phyloP scores from a whole-genome alignment of 2,329 filamentous ascomycete species.

The Phyllosticta citriasiana region DNA sequence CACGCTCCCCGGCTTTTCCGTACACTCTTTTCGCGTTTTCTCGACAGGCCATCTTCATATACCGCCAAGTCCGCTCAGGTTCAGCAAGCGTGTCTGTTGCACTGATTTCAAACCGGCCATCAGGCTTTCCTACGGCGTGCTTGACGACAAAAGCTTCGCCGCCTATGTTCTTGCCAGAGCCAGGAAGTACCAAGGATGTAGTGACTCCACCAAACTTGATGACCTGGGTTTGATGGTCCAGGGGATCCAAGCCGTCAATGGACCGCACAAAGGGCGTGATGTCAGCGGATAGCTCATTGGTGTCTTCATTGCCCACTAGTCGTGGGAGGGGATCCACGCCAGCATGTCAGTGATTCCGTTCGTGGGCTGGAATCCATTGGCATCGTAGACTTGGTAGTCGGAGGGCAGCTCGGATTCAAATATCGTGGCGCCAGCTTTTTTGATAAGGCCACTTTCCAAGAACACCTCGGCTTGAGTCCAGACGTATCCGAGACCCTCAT shows the following conservation, averaged over 20 bases:
- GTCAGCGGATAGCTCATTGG: conserved; percentile 54
- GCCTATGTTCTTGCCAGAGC: conserved; percentile 63
- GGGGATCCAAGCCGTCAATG: conserved; percentile 54
- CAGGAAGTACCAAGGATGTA: conserved; percentile 55
- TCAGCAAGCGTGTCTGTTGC: conserved; percentile 55
- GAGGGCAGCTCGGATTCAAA: conserved; percentile 33
- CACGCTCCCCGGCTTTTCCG: conserved; percentile 43
- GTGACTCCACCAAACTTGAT: conserved; percentile 68
- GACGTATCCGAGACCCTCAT: conserved; percentile 48
- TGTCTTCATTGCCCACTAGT: conserved; percentile 46
- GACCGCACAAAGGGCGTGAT: conserved; percentile 60
- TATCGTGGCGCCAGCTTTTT: conserved; percentile 41
- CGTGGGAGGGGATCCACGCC: conserved; percentile 50
- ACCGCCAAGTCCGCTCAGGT: conserved; percentile 55
- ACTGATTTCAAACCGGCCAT: conserved; percentile 54
- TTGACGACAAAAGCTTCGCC: conserved; percentile 63
- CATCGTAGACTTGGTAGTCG: conserved; percentile 46
- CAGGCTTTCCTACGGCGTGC: conserved; percentile 50
- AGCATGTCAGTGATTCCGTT: conserved; percentile 60
- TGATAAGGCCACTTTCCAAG: conserved; percentile 52
- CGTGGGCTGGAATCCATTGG: conserved; percentile 51
- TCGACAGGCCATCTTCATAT: conserved; percentile 69
- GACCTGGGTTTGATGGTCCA: conserved; percentile 55
- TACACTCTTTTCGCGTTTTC: conserved; percentile 59
- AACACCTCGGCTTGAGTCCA: conserved; percentile 54